Conservation (phyloP, 495 filamentous ascomycete species). For the Opeltia flavorubescens region DNA sequence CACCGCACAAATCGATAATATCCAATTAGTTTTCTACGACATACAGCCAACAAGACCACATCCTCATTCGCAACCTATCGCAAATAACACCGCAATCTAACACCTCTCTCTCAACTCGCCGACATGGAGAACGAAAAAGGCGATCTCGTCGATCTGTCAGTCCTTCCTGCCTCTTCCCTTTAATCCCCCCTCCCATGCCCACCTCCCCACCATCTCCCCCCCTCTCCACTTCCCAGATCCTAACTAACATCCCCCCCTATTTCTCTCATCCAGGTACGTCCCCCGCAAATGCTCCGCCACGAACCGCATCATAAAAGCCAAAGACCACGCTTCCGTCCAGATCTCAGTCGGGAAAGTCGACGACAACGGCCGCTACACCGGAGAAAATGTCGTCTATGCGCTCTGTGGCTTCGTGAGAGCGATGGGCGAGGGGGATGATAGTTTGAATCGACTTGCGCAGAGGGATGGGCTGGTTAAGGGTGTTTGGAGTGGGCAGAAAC, state of each 20-base stretch:
- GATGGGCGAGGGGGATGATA: constrained; percentile 96
- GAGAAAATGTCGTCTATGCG: constrained; percentile 94
- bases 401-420: constrained; percentile 95
- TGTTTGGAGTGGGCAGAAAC: constrained; percentile 70
- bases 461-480: constrained; percentile 89
- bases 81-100: background rate
- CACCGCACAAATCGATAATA: too few species aligned
- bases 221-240: constrained; percentile 1
- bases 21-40: too few species aligned
- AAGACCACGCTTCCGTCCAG: constrained; percentile 90
- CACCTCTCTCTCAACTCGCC: constrained; percentile 2
- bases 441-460: constrained; percentile 88
- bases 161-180: too few species aligned
- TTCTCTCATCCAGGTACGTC: constrained; percentile 58
- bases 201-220: constrained; percentile 9
- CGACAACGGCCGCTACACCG: constrained; percentile 90
- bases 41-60: too few species aligned
- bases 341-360: constrained; percentile 84
- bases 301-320: constrained; percentile 98
- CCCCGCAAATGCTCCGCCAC: constrained; percentile 95
- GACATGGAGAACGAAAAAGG: constrained; percentile 96
- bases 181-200: constrained; percentile 10
- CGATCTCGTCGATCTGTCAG: constrained; percentile 96
- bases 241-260: constrained; percentile 10
- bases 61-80: background rate